phyloP scores from a whole-genome alignment of 805 yeast genomes.

The Candida methanosorbosa region DNA sequence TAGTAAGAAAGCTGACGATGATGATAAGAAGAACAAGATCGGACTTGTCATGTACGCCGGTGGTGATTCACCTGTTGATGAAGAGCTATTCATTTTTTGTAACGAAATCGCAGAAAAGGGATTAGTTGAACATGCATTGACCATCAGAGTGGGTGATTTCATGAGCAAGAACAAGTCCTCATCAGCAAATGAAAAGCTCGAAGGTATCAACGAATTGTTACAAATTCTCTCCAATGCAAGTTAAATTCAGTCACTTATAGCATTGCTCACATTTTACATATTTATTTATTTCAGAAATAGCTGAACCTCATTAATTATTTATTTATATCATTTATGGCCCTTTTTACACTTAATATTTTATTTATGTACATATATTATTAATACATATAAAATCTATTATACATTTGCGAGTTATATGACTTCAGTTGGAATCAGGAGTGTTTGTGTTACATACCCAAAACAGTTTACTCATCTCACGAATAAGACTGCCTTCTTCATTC shows the following conservation, averaged over 20 bases:
- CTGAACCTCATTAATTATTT: no score
- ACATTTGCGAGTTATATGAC: no score
- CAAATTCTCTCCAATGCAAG: conserved; percentile 30
- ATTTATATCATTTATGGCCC: no score
- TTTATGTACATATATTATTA: no score
- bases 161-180: conserved; percentile 29
- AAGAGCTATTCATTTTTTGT: conserved; percentile 51
- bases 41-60: conserved; percentile 52
- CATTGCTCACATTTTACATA: no score
- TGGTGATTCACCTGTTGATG: conserved; percentile 60
- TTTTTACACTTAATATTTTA: no score
- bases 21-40: conserved; percentile 9
- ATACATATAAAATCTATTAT: no score
- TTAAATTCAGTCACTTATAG: no score
- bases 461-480: neutral
- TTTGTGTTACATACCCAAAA: neutral
- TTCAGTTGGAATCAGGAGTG: no score
- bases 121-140: conserved; percentile 37
- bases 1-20: conserved; percentile 5
- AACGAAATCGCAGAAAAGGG: conserved; percentile 30
- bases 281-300: no score
- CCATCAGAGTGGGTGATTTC: conserved; percentile 51
- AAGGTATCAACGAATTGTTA: conserved; percentile 64
- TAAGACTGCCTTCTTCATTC: neutral
- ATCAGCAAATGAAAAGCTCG: conserved; percentile 53